Conservation (phyloP, 2,329 filamentous ascomycete genomes). For the Amphichorda felina region DNA sequence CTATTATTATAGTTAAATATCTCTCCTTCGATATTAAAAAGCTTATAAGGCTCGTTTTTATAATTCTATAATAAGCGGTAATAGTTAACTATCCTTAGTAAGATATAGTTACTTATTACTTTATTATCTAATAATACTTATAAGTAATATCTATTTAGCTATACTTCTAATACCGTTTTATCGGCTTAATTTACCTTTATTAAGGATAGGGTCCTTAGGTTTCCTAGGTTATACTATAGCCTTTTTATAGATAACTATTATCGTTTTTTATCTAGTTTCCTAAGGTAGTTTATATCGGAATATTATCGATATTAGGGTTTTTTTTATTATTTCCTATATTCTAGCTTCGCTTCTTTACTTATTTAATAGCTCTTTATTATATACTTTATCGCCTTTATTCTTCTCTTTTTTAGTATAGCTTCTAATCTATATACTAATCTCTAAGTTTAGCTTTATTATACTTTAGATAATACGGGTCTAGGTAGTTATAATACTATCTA, state of each 20-base stretch:
- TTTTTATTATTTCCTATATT: too few species aligned
- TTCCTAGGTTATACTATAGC: not conserved
- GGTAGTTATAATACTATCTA: too few species aligned
- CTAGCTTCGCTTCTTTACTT: too few species aligned
- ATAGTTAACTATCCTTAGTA: not conserved
- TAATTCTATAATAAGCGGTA: slow-evolving; percentile 11
- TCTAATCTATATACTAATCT: too few species aligned
- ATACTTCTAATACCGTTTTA: slow-evolving; percentile 2
- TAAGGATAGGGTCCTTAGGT: not conserved
- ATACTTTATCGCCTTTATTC: too few species aligned
- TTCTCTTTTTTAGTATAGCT: too few species aligned
- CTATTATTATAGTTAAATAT: not conserved
- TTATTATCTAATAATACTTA: slow-evolving; percentile 2
- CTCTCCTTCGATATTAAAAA: not conserved
- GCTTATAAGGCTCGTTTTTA: slow-evolving; percentile 5
- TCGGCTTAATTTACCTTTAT: not conserved
- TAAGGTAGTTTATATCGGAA: too few species aligned
- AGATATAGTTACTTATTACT: slow-evolving; percentile 3
- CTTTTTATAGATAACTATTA: not conserved
- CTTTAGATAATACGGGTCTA: too few species aligned
- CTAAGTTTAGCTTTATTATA: too few species aligned
- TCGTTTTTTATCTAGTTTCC: not conserved
- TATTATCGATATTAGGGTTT: too few species aligned
- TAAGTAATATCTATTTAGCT: not conserved
- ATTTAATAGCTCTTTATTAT: too few species aligned